These are phyloP conservation scores for Porpolomopsis calyptriformis DNA, from an alignment of 768 basidiomycete species.

Conservation along the genomic window DNA sequence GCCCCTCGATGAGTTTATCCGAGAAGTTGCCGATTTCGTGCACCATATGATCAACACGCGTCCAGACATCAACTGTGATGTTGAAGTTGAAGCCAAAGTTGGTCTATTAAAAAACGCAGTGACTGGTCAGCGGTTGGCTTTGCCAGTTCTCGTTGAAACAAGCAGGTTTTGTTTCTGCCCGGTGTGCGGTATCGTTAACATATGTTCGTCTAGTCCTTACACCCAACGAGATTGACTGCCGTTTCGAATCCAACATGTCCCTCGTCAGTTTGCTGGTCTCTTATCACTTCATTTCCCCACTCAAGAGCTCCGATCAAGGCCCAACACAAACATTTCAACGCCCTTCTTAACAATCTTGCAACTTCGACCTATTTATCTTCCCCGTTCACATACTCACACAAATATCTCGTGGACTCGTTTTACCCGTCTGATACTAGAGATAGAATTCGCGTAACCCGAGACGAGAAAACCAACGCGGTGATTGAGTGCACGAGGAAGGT, in stretches of 20 bases:
- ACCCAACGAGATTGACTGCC: constrained; percentile 49
- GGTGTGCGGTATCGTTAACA: constrained; percentile 3
- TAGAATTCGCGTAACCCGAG: constrained; percentile 76
- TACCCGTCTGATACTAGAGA: constrained; percentile 39
- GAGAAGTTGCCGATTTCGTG: constrained; percentile 83
- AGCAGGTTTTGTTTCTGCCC: constrained; percentile 42
- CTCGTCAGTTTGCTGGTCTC: constrained; percentile 38
- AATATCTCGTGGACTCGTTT: constrained; percentile 71
- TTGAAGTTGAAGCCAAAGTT: constrained; percentile 90
- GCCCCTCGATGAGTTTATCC: constrained; percentile 87
- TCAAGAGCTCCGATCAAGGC: constrained; percentile 31
- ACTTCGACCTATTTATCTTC: constrained; percentile 42
- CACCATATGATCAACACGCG: constrained; percentile 56
- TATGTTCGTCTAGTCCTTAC: constrained; percentile 44
- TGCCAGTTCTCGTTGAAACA: constrained; percentile 76
- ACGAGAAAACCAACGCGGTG: constrained; percentile 60
- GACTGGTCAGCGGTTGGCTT: constrained; percentile 43
- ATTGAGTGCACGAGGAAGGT: constrained; percentile 68
- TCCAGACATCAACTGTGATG: constrained; percentile 40
- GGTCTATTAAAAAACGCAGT: constrained; percentile 57
- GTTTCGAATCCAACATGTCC: constrained; percentile 93
- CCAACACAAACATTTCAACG: constrained; percentile 85
- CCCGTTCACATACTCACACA: constrained; percentile 66
- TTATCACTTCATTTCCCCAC: constrained; percentile 6
- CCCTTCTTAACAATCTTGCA: constrained; percentile 69